These are phyloP conservation scores for Trichoderma sp. DNA, from an alignment of 2,329 filamentous ascomycete species.

Conservation along the genomic window DNA sequence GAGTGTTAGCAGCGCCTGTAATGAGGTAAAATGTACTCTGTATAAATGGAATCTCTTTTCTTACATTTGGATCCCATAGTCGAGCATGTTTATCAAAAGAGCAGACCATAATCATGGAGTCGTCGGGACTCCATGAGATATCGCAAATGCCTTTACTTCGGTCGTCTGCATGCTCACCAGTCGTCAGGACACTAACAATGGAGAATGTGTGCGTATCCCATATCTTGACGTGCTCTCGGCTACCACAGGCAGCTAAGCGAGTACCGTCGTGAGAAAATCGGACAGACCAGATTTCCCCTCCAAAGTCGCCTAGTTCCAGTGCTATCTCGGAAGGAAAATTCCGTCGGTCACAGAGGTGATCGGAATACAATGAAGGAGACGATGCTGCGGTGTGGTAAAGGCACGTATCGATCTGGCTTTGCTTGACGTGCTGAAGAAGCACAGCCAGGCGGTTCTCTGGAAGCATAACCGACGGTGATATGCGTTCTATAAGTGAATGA, in stretches of 20 bases:
- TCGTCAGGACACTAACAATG: constrained; percentile 63
- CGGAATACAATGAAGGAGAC: constrained; percentile 83
- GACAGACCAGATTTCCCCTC: constrained; percentile 88
- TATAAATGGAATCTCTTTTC: constrained; percentile 35
- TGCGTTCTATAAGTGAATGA: constrained; percentile 63
- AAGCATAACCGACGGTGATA: constrained; percentile 96
- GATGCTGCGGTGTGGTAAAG: constrained; percentile 82
- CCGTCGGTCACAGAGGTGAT: constrained; percentile 80
- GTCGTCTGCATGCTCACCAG: constrained; percentile 69
- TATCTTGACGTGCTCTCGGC: constrained; percentile 74
- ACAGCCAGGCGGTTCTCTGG: constrained; percentile 85
- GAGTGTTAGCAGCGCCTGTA: not conserved
- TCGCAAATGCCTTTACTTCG: constrained; percentile 69
- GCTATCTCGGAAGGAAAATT: constrained; percentile 77
- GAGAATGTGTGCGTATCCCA: constrained; percentile 77
- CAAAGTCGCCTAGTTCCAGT: constrained; percentile 71
- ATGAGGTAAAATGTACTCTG: not conserved
- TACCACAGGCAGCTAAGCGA: constrained; percentile 80
- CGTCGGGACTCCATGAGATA: constrained; percentile 89
- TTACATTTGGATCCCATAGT: constrained; percentile 73
- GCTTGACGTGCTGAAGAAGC: constrained; percentile 81
- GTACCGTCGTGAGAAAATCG: constrained; percentile 87
- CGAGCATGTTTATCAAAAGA: constrained; percentile 73
- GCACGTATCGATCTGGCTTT: constrained; percentile 79
- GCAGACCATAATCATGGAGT: constrained; percentile 83